Base-by-base conservation (phyloP, 148 eudicot species). In the Polygonum maritimum region DNA sequence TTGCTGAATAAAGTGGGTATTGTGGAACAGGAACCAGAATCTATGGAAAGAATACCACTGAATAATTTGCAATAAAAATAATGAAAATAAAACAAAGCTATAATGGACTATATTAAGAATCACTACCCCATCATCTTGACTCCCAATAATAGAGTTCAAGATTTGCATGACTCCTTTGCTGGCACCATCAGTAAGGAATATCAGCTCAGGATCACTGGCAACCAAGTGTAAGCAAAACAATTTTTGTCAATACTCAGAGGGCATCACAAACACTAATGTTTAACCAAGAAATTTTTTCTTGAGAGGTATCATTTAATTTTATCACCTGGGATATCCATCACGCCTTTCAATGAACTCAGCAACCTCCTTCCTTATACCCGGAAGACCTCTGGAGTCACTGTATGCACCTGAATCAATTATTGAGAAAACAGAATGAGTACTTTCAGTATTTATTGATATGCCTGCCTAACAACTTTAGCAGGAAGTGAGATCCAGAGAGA, bases 91-190 rank as follows among this genome's bases (percentile, higher is more conserved):
- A 18, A 33, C 26, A 76, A 22, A 9, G 21, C 7, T 45, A 62
- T 58, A 80, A 18, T 52, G 18, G 58, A 78, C 41, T 67, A 49
- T 5, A 38, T 16, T 40, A 76, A 71, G 63, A 78, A 78, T 76
- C 69, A 69, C 60, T 88, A 95, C 99, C 93, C 98, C 99, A 73
- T 95, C 99, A 78, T 76, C 69, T 57, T 76, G 81, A 79, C 91
- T 86, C 69, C 97, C 85, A 75, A 95, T 89, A 55, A 95, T 83
- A 38, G 92, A 79, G 48, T 87, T 84, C 81, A 95, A 82, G 45
- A 89, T 92, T 86, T 95, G 99, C 96, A 91, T 91, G 52, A 95
- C 94, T 83, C 99, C 99, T 85, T 95, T 92, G 87, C 99, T 92
- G 73, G 99, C 99, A 85, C 98, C 99, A 86, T 92, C 98, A 6